Evolutionary conservation across 768 basidiomycete genomes (phyloP), one percentile per base, ranked within the genome.

Genomic region (Lentinula aciculospora): DNA sequence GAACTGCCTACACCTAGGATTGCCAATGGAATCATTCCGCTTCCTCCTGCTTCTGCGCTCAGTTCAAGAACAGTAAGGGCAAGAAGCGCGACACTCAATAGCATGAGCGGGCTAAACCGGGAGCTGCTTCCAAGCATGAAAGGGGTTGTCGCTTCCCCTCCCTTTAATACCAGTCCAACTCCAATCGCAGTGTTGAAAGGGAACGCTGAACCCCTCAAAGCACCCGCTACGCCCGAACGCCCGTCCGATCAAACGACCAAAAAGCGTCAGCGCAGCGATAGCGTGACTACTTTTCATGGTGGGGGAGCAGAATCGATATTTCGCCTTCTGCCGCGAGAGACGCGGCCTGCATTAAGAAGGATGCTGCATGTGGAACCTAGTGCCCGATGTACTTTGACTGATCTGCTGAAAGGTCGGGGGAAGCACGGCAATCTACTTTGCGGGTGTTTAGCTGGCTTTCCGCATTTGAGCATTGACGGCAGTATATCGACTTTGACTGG

Each of bases 291-390:
- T 1, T 89, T 83, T 77, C 81, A 83, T 53, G 83, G 81, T 23
- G 81, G 81, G 56, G 88, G 90, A 19, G 86, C 92, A 27, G 96
- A 98, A 69, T 94, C 93, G 7, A 97, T 99, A 66, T 98, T 99
- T 79, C 85, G 96, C 19, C 79, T 98, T 9, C 80, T 99, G 23
- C 97, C 97, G 1, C 87, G 97, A 55, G 96, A 99, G 73, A 85
- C 93, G 13, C 83, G 97, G 39, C 81, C 87, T 6, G 92, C 90
- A 13, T 80, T 99, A 59, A 89, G 93, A 58, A 83, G 94, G 55
- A 99, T 99, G 97, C 77, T 99, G 64, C 87, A 84, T 64, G 83
- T 98, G 48, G 96, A 98, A 67, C 92, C 96, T 3, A 75, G 81
- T 17, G 83, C 87, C 48, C 86, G 97, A 39, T 96, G 94, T 69